Conservation (phyloP, 169 alveolate species). For the Eimeria maxima region DNA sequence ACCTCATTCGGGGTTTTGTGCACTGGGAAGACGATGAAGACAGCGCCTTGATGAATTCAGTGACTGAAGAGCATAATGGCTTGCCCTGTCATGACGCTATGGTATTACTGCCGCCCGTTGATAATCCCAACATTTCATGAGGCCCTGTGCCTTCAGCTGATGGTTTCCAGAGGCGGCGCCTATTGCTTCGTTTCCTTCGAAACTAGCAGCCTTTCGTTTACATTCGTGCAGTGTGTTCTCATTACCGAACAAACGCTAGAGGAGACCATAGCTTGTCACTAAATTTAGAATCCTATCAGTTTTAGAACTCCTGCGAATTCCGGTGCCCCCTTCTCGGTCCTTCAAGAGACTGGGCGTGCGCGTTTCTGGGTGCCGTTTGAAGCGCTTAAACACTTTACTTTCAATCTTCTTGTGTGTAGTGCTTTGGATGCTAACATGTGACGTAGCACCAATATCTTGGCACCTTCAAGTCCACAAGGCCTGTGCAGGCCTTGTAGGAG, state of each 20-base stretch:
- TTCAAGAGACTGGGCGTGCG: slow-evolving; percentile 7
- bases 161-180: slow-evolving; percentile 38
- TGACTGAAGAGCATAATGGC: slow-evolving; percentile 6
- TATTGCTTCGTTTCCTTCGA: slow-evolving; percentile 13
- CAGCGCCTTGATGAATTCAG: not conserved
- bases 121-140: slow-evolving; percentile 4
- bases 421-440: not conserved
- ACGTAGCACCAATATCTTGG: not conserved
- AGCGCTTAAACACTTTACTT: not conserved
- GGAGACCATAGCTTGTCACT: slow-evolving; percentile 26
- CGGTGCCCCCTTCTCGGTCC: slow-evolving; percentile 9
- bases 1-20: not conserved
- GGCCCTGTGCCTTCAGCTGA: slow-evolving; percentile 3
- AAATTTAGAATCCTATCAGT: slow-evolving; percentile 35
- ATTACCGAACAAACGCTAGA: not conserved
- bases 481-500: no score
- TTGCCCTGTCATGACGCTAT: not conserved
- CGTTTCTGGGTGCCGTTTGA: slow-evolving; percentile 20
- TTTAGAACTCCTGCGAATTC: slow-evolving; percentile 34
- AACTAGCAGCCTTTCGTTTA: not conserved
- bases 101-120: not conserved
- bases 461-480: not conserved
- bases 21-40: not conserved
- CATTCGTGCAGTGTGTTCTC: slow-evolving; percentile 23
- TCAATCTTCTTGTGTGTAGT: not conserved